These are phyloP conservation scores for Grosmannia huntii DNA, from an alignment of 2,329 filamentous ascomycete species.

Conservation along the genomic window DNA sequence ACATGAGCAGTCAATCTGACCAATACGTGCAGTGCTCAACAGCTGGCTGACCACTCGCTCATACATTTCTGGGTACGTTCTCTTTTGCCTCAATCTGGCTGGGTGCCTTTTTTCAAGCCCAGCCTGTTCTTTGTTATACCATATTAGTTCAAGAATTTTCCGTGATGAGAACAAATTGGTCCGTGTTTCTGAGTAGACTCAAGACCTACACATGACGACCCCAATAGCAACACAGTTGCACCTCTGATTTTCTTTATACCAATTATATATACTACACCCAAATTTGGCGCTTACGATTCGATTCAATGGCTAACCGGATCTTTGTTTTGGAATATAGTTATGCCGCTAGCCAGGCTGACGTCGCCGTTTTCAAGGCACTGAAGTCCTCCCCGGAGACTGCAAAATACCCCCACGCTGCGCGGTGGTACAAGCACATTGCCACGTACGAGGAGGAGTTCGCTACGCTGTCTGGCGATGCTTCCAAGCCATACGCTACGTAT, in stretches of 20 bases:
- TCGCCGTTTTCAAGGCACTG: constrained; percentile 86
- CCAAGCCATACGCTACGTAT: constrained; percentile 80
- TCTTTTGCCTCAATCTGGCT: not conserved
- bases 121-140: constrained; percentile 25
- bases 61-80: constrained; percentile 67
- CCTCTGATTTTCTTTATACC: constrained; percentile 39
- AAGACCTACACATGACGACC: constrained; percentile 71
- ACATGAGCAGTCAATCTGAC: constrained; percentile 7
- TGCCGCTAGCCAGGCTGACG: constrained; percentile 84
- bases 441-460: constrained; percentile 88
- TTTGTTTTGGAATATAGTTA: constrained; percentile 22
- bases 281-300: not conserved
- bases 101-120: not conserved
- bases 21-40: constrained; percentile 39
- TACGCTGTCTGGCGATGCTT: constrained; percentile 79
- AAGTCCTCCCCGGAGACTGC: constrained; percentile 59
- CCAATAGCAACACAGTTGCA: constrained; percentile 50
- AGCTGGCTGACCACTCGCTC: constrained; percentile 54
- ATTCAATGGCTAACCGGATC: not conserved
- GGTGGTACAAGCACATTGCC: constrained; percentile 98
- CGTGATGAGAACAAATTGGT: constrained; percentile 70
- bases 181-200: constrained; percentile 77
- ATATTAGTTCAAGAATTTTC: constrained; percentile 2
- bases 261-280: not conserved
- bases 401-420: constrained; percentile 87